These are phyloP conservation scores for Aspergillus affinis DNA, from an alignment of 495 filamentous ascomycete species.

Conservation along the genomic window DNA sequence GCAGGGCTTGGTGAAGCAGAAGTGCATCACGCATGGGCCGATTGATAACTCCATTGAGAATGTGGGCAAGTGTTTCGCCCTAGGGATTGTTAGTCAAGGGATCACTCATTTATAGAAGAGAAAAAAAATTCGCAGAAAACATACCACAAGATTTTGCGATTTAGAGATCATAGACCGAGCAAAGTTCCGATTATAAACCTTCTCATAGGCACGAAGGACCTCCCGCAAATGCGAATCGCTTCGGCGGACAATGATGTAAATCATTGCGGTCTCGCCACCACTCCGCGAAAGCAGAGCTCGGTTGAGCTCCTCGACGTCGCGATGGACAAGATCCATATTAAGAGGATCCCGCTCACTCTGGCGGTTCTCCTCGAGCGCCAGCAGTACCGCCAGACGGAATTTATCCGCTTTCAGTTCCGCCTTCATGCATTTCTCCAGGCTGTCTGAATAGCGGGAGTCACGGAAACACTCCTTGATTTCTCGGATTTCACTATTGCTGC, in stretches of 20 bases:
- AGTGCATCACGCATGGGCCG: constrained; percentile 91
- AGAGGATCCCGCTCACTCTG: constrained; percentile 73
- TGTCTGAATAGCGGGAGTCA: constrained; percentile 89
- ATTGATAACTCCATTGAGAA: constrained; percentile 96
- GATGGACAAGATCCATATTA: constrained; percentile 56
- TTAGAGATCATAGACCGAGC: constrained; percentile 83
- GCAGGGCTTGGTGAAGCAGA: constrained; percentile 88
- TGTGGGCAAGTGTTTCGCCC: constrained; percentile 94
- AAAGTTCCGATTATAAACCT: constrained; percentile 71
- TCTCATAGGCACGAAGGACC: constrained; percentile 71
- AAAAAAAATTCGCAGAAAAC: constrained; percentile 33
- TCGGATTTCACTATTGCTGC: constrained; percentile 81
- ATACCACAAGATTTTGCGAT: constrained; percentile 85
- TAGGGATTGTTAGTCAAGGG: constrained; percentile 32
- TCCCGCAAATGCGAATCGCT: constrained; percentile 81
- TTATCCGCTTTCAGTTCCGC: constrained; percentile 91
- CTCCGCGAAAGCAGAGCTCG: constrained; percentile 67
- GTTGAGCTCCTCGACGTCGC: constrained; percentile 72
- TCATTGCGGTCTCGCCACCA: constrained; percentile 90
- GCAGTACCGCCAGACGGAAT: constrained; percentile 84
- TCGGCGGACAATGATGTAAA: constrained; percentile 75
- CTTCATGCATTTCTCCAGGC: constrained; percentile 81
- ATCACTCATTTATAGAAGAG: neutral
- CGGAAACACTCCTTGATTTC: constrained; percentile 89
- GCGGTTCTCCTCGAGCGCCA: constrained; percentile 75